Percentiles rank a stretch among this genome's conserved stretches.
These are phyloP conservation scores for Pontederia crassipes DNA, from an alignment of 176 grass and related monocot genomes.

Conservation along the genomic window DNA sequence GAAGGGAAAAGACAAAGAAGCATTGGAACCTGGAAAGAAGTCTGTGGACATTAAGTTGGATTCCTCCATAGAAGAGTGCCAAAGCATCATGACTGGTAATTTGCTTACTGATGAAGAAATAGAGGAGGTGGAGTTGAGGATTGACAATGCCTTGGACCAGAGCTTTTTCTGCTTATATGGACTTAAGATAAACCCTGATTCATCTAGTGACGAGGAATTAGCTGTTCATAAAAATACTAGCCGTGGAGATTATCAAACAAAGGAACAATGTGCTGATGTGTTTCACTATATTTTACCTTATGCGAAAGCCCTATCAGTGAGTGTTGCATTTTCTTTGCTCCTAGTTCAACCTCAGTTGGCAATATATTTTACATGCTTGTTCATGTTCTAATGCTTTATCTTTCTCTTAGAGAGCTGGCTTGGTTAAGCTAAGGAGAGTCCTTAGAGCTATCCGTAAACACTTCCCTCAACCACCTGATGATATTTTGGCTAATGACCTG, in stretches of 20 bases:
- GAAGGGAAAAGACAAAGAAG: constrained; percentile 47
- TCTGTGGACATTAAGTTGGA: not conserved
- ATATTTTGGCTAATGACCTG: constrained; percentile 52
- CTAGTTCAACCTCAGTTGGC: constrained; percentile 16
- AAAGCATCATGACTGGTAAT: not conserved
- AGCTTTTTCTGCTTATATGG: constrained; percentile 97
- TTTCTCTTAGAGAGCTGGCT: constrained; percentile 66
- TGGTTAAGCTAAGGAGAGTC: constrained; percentile 89
- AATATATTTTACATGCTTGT: constrained; percentile 23
- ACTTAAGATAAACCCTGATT: constrained; percentile 91
- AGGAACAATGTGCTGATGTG: constrained; percentile 99
- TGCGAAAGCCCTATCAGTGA: constrained; percentile 82
- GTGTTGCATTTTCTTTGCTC: constrained; percentile 21
- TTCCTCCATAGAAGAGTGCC: not conserved
- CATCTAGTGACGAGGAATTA: constrained; percentile 89
- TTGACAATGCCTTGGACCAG: constrained; percentile 93
- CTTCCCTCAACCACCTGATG: constrained; percentile 79
- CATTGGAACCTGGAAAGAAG: constrained; percentile 49
- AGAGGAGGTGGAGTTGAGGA: constrained; percentile 70
- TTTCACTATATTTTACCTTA: constrained; percentile 97
- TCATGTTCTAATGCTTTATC: not conserved
- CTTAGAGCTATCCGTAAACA: constrained; percentile 91
- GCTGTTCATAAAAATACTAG: constrained; percentile 88
- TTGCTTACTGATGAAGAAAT: constrained; percentile 48
- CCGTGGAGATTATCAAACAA: constrained; percentile 94